Evolutionary conservation across 306 rosid species (phyloP), one percentile per base, ranked within the genome.

Genomic region (Trifolium dubium): DNA sequence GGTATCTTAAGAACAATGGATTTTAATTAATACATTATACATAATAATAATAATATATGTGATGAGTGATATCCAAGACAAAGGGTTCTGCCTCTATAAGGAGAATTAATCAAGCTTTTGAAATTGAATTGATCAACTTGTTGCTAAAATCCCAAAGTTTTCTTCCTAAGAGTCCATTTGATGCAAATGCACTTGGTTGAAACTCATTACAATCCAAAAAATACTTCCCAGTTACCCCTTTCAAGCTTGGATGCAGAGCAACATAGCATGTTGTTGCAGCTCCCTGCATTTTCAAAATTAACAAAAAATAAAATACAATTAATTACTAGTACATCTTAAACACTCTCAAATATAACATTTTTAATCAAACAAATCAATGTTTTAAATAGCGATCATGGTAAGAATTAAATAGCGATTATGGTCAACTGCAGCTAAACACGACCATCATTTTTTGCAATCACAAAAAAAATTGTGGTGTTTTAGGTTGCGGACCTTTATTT

Each of bases 131-230:
- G 72, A 94, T 69, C 71, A 91, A 43, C n/a, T 72, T 78, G 85
- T 88, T 82, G 91, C 96, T 94, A 80, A 87, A 89, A 72, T 92
- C 97, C 99, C 99, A 94, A 3, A 94, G 89, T 54, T 81, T 81
- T 34, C 17, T 72, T 10, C 88, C 96, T 54, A 92, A 67, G 39
- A 2, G 64, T 53, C 80, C 43, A 59, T 89, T 72, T 14, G 73
- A 80, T 1, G 96, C 96, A 23, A 69, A 72, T 2, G 83, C 71
- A 79, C 93, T 85, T 3, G 96, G 90, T 55, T 59, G 12, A 77
- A 75, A 72, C 84, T 88, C 93, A 44, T 92, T 94, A 84, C 96
- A 89, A 82, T 94, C 96, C 74, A 71, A 19, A 41, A 80, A 88
- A 78, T 94, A 94, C 76, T 86, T 92, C 63, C 95, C 97, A 5